Evolutionary conservation across 2,329 filamentous ascomycete species (phyloP).

Genomic region (Pyrenophora seminiperda): DNA sequence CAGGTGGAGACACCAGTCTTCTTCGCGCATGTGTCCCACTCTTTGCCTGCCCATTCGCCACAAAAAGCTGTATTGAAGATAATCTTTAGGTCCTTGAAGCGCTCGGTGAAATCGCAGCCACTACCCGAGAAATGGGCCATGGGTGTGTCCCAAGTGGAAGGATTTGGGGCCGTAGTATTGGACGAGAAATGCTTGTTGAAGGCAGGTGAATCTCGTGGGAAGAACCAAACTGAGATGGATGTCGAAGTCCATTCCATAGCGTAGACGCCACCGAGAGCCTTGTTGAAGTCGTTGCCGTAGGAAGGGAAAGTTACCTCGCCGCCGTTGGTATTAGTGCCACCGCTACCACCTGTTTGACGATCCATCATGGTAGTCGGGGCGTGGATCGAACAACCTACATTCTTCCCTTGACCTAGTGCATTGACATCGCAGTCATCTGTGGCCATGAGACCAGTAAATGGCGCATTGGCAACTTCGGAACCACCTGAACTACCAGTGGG

Average conservation of each 20-base stretch:
- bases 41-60: conserved; percentile 59
- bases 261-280: conserved; percentile 47
- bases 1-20: conserved; percentile 56
- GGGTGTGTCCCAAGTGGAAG: conserved; percentile 31
- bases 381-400: conserved; percentile 42
- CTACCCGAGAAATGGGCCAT: conserved; percentile 48
- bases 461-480: neutral
- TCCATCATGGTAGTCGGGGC: conserved; percentile 1
- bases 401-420: conserved; percentile 30
- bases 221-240: conserved; percentile 52
- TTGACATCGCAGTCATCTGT: conserved; percentile 55
- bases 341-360: neutral
- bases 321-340: neutral
- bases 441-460: conserved; percentile 52
- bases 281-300: conserved; percentile 45
- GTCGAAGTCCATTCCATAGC: conserved; percentile 47
- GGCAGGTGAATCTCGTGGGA: conserved; percentile 31
- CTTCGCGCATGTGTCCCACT: conserved; percentile 58
- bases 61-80: conserved; percentile 60
- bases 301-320: conserved; percentile 26
- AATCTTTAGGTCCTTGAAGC: conserved; percentile 38
- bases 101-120: conserved; percentile 53
- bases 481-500: neutral
- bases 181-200: conserved; percentile 1
- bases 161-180: conserved; percentile 18